phyloP scores from a whole-genome alignment of 176 grass and related monocot genomes.

The Paspalum notatum region DNA sequence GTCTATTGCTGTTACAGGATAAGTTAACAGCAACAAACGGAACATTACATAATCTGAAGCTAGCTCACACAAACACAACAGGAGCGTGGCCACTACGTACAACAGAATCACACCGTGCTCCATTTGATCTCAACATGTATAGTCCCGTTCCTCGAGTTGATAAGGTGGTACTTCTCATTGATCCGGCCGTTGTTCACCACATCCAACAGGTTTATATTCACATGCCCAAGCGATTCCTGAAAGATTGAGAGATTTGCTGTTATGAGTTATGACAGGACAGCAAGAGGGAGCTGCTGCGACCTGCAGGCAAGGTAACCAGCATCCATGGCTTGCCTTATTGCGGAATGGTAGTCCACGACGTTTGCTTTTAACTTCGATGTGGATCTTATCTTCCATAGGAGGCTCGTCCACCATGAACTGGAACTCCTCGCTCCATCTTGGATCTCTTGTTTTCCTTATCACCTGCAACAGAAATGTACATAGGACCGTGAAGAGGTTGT shows the following conservation, averaged over 20 bases:
- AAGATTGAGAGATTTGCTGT: background rate
- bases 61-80: background rate
- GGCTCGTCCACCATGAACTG: slow-evolving; percentile 83
- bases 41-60: background rate
- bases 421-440: slow-evolving; percentile 90
- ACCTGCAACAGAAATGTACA: slow-evolving; percentile 49
- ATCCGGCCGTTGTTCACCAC: slow-evolving; percentile 88
- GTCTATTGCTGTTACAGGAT: background rate
- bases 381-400: slow-evolving; percentile 66
- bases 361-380: slow-evolving; percentile 67
- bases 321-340: slow-evolving; percentile 43
- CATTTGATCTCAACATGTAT: slow-evolving; percentile 76
- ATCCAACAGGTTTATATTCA: slow-evolving; percentile 76
- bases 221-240: slow-evolving; percentile 82
- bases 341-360: slow-evolving; percentile 41
- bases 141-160: slow-evolving; percentile 83
- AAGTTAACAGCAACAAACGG: background rate
- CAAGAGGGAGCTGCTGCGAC: background rate
- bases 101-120: slow-evolving; percentile 47
- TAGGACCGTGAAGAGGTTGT: background rate
- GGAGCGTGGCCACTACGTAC: background rate
- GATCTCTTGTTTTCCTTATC: slow-evolving; percentile 84
- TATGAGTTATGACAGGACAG: background rate
- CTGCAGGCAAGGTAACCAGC: background rate
- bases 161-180: slow-evolving; percentile 82